Percentiles rank a stretch among this genome's conserved stretches.
Evolutionary conservation across 2,329 filamentous ascomycete species (phyloP).

Genomic region (Colletotrichum acutatum): DNA sequence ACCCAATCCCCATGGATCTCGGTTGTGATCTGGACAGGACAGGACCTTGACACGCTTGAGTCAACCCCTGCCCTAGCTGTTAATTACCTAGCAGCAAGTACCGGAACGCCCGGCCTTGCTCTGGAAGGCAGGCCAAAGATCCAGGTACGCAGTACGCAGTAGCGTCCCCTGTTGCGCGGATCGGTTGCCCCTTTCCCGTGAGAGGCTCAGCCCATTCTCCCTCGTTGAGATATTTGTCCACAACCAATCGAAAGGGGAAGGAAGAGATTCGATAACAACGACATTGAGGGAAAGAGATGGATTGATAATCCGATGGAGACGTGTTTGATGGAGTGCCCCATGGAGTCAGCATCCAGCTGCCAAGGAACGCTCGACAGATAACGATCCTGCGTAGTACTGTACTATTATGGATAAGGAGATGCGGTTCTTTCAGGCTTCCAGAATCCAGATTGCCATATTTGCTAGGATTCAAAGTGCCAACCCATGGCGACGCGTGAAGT

Average conservation of each 20-base stretch:
- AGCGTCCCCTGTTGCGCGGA: not conserved
- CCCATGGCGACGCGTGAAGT: not conserved
- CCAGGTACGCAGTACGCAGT: not conserved
- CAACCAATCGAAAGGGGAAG: not conserved
- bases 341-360: not conserved
- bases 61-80: not conserved
- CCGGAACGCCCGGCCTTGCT: constrained; percentile 21
- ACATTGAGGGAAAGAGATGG: not conserved
- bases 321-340: not conserved
- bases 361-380: not conserved
- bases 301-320: not conserved
- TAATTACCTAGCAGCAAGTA: not conserved
- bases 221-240: not conserved
- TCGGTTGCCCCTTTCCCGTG: not conserved
- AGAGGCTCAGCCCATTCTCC: not conserved
- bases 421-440: not conserved
- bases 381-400: not conserved
- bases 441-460: not conserved
- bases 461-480: not conserved
- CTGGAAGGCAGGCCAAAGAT: not conserved
- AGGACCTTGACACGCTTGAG: not conserved
- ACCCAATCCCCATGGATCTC: not conserved
- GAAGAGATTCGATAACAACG: no score
- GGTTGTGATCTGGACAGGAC: not conserved
- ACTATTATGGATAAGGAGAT: not conserved